A percentile compares a stretch with the other conserved stretches of the same genome.
phyloP scores from a whole-genome alignment of 495 filamentous ascomycete genomes.

The Talaromyces stipitatus region DNA sequence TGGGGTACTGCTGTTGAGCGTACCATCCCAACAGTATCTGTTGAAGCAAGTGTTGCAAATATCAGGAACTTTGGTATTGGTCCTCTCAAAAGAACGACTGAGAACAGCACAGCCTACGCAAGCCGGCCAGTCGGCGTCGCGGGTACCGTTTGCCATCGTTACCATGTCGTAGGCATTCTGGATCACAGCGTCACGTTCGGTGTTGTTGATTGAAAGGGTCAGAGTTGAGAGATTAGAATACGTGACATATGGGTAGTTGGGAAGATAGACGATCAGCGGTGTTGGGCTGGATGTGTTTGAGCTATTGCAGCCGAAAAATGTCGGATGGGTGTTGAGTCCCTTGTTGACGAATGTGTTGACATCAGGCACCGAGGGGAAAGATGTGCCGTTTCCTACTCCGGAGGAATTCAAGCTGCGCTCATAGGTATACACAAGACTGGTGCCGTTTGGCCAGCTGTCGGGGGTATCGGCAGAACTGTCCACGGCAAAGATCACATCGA shows the following conservation, averaged over 20 bases:
- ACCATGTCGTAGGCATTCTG: conserved; percentile 74
- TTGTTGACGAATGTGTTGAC: conserved; percentile 77
- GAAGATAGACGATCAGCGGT: conserved; percentile 77
- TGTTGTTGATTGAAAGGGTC: conserved; percentile 47
- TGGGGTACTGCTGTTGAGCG: conserved; percentile 33
- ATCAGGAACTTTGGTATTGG: conserved; percentile 47
- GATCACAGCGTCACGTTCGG: conserved; percentile 65
- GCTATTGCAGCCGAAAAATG: conserved; percentile 84
- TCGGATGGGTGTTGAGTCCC: conserved; percentile 71
- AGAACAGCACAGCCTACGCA: conserved; percentile 83
- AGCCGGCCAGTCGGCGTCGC: conserved; percentile 59
- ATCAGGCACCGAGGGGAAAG: conserved; percentile 74
- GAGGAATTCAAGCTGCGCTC: conserved; percentile 50
- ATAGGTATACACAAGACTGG: conserved; percentile 75
- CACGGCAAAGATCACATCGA: conserved; percentile 88
- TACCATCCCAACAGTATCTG: conserved; percentile 83
- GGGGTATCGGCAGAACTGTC: conserved; percentile 76
- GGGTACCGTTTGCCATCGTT: conserved; percentile 68
- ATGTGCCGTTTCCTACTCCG: conserved; percentile 65
- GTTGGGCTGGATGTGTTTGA: conserved; percentile 39
- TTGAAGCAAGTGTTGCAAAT: conserved; percentile 65
- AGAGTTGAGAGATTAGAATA: conserved; percentile 68
- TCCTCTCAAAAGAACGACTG: conserved; percentile 56
- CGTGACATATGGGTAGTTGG: conserved; percentile 70
- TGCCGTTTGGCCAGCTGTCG: conserved; percentile 76